Evolutionary conservation across 768 basidiomycete species (phyloP).

Genomic region (Phaffia australis): DNA sequence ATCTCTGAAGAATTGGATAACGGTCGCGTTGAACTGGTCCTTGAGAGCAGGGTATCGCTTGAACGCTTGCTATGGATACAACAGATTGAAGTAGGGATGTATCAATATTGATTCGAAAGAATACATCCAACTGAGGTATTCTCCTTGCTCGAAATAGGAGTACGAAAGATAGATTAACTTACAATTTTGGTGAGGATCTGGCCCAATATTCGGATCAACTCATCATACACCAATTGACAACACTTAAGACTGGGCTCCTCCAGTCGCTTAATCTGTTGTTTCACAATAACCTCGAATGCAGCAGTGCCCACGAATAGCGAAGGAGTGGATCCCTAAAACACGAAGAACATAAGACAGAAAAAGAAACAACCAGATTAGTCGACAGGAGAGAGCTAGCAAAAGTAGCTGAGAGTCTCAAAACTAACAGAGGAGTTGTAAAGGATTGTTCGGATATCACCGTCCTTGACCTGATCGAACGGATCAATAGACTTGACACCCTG

Average conservation of each 20-base stretch:
- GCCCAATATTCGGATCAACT: slow-evolving; percentile 87
- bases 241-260: slow-evolving; percentile 92
- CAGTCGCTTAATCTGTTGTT: slow-evolving; percentile 93
- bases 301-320: slow-evolving; percentile 92
- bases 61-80: slow-evolving; percentile 66
- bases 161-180: background rate
- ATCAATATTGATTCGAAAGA: slow-evolving; percentile 7
- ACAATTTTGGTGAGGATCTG: slow-evolving; percentile 86
- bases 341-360: background rate
- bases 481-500: slow-evolving; percentile 91
- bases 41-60: slow-evolving; percentile 90
- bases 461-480: slow-evolving; percentile 98
- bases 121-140: background rate
- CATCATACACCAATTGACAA: slow-evolving; percentile 91
- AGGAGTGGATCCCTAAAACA: slow-evolving; percentile 74
- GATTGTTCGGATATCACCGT: slow-evolving; percentile 90
- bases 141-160: background rate
- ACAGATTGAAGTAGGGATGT: slow-evolving; percentile 2
- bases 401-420: slow-evolving; percentile 23
- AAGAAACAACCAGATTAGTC: background rate
- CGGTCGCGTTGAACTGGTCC: slow-evolving; percentile 89
- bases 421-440: slow-evolving; percentile 93
- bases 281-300: slow-evolving; percentile 97
- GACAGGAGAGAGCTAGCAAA: background rate
- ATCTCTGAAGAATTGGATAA: slow-evolving; percentile 92